Percentiles rank a stretch among this genome's conserved stretches.
Conservation (phyloP, 2,329 filamentous ascomycete genomes). For the Stemphylium beticola region DNA sequence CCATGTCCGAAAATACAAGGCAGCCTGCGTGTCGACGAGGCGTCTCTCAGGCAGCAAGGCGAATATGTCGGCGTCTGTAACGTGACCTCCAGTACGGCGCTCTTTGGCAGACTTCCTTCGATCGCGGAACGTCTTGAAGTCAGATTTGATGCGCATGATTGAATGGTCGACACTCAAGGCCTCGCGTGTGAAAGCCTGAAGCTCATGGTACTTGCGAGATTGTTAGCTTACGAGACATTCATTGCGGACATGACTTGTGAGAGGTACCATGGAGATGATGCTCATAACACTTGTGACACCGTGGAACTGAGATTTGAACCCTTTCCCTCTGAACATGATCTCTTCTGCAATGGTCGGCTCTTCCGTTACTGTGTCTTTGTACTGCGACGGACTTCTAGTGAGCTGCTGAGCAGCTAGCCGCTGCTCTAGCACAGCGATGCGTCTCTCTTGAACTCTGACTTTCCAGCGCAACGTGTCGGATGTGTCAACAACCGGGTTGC, state of each 20-base stretch:
- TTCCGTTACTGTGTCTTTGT: conserved; percentile 16
- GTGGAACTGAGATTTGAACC: conserved; percentile 55
- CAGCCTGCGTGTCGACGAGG: conserved; percentile 52
- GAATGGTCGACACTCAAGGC: conserved; percentile 38
- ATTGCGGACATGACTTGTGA: background rate
- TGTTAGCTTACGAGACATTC: conserved; percentile 11
- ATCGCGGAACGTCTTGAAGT: conserved; percentile 44
- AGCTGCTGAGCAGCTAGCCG: conserved; percentile 34
- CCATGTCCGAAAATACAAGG: conserved; percentile 58
- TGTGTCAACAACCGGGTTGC: conserved; percentile 2
- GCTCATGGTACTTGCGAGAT: conserved; percentile 41
- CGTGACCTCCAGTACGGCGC: conserved; percentile 16
- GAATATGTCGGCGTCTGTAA: conserved; percentile 44
- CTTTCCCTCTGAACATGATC: conserved; percentile 52
- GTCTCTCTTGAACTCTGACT: conserved; percentile 38
- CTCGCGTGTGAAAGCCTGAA: conserved; percentile 44
- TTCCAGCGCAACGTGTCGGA: conserved; percentile 36
- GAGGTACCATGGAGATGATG: conserved; percentile 42
- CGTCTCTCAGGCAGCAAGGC: conserved; percentile 45
- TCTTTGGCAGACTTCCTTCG: conserved; percentile 35
- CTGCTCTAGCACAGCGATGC: conserved; percentile 40
- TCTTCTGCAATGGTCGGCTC: conserved; percentile 40
- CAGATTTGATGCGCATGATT: conserved; percentile 37
- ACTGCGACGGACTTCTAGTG: conserved; percentile 21
- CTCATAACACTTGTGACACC: conserved; percentile 51